These are phyloP conservation scores for Xenosphaeropsis pyriputrescens DNA, from an alignment of 2,329 filamentous ascomycete species.

Conservation along the genomic window DNA sequence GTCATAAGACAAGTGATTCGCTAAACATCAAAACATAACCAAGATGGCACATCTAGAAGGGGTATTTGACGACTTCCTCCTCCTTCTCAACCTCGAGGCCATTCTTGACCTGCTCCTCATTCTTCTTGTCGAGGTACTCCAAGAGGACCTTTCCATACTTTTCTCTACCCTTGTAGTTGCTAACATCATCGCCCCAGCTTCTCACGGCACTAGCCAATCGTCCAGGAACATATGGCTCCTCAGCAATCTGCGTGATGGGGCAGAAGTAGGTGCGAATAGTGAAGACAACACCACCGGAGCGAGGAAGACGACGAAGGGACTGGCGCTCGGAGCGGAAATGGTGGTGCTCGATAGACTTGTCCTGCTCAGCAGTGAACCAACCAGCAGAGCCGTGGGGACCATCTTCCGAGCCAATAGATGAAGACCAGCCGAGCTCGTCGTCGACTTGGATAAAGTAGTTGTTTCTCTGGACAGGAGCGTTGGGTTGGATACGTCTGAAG, in stretches of 20 bases:
- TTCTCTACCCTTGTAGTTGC: slow-evolving; percentile 63
- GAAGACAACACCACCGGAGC: slow-evolving; percentile 40
- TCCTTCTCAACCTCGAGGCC: slow-evolving; percentile 50
- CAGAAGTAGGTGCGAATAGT: slow-evolving; percentile 50
- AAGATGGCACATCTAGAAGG: slow-evolving; percentile 25
- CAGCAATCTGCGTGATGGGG: slow-evolving; percentile 35
- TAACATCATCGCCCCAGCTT: slow-evolving; percentile 70
- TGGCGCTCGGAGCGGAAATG: slow-evolving; percentile 59
- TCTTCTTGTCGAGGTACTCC: slow-evolving; percentile 61
- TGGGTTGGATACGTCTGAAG: slow-evolving; percentile 56
- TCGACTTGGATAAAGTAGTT: slow-evolving; percentile 88
- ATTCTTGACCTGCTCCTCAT: slow-evolving; percentile 54
- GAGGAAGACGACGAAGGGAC: slow-evolving; percentile 42
- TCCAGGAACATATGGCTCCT: slow-evolving; percentile 61
- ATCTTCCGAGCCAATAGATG: slow-evolving; percentile 64
- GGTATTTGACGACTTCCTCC: slow-evolving; percentile 46
- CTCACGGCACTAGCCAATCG: slow-evolving; percentile 62
- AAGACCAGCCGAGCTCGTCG: slow-evolving; percentile 60
- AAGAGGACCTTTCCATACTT: slow-evolving; percentile 60
- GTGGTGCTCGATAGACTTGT: slow-evolving; percentile 58
- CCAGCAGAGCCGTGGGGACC: slow-evolving; percentile 32
- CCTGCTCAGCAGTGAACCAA: slow-evolving; percentile 66
- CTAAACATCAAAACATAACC: too few relatives aligned
- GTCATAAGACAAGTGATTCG: too few relatives aligned
- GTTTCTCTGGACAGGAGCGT: slow-evolving; percentile 46